A percentile compares a stretch with the other conserved stretches of the same genome.
These are phyloP conservation scores for Aspergillus nidulans DNA, from an alignment of 495 filamentous ascomycete species.

Conservation along the genomic window DNA sequence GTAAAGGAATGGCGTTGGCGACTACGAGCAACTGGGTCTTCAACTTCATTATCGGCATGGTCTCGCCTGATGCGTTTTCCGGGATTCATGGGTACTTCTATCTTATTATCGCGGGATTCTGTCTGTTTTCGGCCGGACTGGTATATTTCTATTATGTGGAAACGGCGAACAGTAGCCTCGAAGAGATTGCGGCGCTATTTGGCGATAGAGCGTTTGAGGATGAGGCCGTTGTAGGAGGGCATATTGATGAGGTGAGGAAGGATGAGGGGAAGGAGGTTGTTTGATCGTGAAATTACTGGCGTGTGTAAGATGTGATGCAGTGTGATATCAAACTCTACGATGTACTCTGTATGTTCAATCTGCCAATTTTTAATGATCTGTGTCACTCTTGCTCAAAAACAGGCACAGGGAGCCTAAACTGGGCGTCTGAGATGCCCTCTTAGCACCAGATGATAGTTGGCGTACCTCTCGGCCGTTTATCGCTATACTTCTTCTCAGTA, in stretches of 20 bases:
- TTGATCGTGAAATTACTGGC: no score
- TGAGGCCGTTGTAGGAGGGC: neutral
- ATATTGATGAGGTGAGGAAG: neutral
- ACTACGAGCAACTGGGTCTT: constrained; percentile 74
- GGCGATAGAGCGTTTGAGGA: constrained; percentile 24
- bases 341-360: no score
- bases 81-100: constrained; percentile 63
- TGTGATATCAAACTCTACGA: no score
- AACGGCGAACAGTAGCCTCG: constrained; percentile 51
- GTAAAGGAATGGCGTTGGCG: constrained; percentile 61
- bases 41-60: constrained; percentile 73
- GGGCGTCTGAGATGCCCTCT: no score
- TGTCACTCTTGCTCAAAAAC: no score
- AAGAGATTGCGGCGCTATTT: constrained; percentile 53
- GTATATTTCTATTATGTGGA: constrained; percentile 69
- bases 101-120: constrained; percentile 63
- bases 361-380: no score
- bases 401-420: no score
- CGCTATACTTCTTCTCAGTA: no score
- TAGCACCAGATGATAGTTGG: no score
- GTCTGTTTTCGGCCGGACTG: constrained; percentile 49
- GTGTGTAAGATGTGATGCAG: no score
- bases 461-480: no score
- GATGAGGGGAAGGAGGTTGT: neutral
- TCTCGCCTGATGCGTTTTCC: constrained; percentile 61